Conservation (phyloP, 2,329 filamentous ascomycete species). For the Alternaria sp. region DNA sequence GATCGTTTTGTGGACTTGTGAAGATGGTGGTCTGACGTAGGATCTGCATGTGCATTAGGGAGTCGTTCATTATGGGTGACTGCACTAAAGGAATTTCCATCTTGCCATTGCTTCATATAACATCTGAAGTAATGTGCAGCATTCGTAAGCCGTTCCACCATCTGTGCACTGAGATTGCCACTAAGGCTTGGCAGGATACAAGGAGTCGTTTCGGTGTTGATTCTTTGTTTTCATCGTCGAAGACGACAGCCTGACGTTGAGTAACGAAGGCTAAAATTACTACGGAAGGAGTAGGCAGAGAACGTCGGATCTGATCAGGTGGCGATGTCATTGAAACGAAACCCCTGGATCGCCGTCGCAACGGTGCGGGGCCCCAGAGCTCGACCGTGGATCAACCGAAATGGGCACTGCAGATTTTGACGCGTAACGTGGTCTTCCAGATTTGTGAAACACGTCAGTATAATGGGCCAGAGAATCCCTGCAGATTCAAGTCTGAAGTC, state of each 20-base stretch:
- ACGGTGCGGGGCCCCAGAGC: conserved; percentile 40
- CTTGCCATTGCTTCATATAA: conserved; percentile 1
- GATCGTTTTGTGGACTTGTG: conserved; percentile 5
- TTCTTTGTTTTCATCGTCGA: conserved; percentile 5
- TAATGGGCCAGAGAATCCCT: conserved; percentile 13
- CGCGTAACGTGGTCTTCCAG: conserved; percentile 24
- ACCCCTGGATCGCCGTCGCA: conserved; percentile 27
- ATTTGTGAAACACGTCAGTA: conserved; percentile 23
- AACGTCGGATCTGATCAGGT: conserved; percentile 2
- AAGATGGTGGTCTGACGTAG: conserved; percentile 4
- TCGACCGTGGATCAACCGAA: conserved; percentile 28
- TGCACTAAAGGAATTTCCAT: conserved; percentile 6
- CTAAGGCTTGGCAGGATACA: conserved; percentile 16
- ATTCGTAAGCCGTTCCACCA: conserved; percentile 20
- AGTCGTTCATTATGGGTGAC: conserved; percentile 1
- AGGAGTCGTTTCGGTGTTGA: conserved; percentile 1
- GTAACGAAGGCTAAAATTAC: not conserved
- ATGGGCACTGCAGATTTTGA: conserved; percentile 19
- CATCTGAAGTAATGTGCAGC: conserved; percentile 3
- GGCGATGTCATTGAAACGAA: conserved; percentile 27
- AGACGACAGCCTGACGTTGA: conserved; percentile 2
- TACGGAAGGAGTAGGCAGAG: conserved; percentile 9
- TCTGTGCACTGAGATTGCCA: conserved; percentile 12
- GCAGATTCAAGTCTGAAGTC: conserved; percentile 4
- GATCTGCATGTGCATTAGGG: conserved; percentile 3